Conservation (phyloP, 306 rosid species). For the Vigna radiata region DNA sequence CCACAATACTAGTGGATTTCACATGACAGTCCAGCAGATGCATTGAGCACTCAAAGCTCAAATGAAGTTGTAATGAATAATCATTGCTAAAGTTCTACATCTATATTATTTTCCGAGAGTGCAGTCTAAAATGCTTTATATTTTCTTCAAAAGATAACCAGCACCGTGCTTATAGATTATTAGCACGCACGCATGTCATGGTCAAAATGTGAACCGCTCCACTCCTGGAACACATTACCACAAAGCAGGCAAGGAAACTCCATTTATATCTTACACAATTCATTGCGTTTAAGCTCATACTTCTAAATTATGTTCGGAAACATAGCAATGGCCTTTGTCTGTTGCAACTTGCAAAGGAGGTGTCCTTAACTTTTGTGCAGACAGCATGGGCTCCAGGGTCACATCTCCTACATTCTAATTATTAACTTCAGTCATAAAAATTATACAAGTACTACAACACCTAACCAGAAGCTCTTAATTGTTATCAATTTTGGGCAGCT, state of each 20-base stretch:
- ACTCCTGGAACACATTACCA: constrained; percentile 4
- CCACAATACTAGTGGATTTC: constrained; percentile 18
- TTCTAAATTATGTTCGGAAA: background rate
- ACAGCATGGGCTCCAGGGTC: constrained; percentile 4
- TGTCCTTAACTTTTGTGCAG: constrained; percentile 20
- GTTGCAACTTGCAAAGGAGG: background rate
- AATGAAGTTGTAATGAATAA: constrained; percentile 19
- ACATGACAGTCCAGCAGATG: constrained; percentile 6
- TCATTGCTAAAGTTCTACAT: constrained; percentile 6
- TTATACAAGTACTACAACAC: background rate
- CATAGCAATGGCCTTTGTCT: constrained; percentile 13
- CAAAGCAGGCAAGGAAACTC: constrained; percentile 29
- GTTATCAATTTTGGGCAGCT: constrained; percentile 1
- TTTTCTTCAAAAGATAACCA: constrained; percentile 32
- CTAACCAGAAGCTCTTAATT: constrained; percentile 19
- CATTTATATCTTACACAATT: background rate
- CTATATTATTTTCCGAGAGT: constrained; percentile 14
- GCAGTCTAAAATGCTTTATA: constrained; percentile 5
- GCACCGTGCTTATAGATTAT: constrained; percentile 14
- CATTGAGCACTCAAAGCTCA: background rate
- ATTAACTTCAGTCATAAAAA: constrained; percentile 13
- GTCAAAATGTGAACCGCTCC: constrained; percentile 2
- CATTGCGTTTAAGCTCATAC: constrained; percentile 9
- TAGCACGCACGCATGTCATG: constrained; percentile 5
- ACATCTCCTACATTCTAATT: constrained; percentile 6